Evolutionary conservation across 2,329 filamentous ascomycete genomes (phyloP), one percentile per base, ranked within the genome.

Genomic region (Cladosporium austrohemisphaericum): DNA sequence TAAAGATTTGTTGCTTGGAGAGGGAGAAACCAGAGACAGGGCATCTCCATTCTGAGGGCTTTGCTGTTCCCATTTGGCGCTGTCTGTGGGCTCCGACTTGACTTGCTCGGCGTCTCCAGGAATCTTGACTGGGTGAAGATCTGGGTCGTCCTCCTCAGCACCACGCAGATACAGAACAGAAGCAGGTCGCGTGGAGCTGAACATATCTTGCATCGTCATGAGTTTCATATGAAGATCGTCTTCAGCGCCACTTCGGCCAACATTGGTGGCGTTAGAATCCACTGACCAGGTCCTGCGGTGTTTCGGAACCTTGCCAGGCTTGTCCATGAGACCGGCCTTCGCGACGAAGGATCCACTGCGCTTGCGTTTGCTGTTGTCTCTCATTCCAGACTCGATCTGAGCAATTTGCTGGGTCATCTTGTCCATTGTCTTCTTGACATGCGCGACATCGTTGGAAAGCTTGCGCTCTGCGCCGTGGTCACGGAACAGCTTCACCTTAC

Each of bases 241-340:
- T 63, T 77, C 74, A 2, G 72, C 71, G 38, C 71, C 67, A 11
- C 67, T 64, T 35, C 72, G 66, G 38, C 73, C 64, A 43, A 66
- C 67, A 35, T 64, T 60, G 5, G 75, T 73, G 28, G 68, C 71
- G 25, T 71, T 71, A 5, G 92, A 96, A 19, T 89, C 91, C 78
- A 95, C 88, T 8, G 92, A 96, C 90, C 91, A 96, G 0, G 90
- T 95, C 52, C 92, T 78, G 69, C 95, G 94, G 70, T 96, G 90
- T 68, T 95, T 95, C 19, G 82, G 80, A 1, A 87, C 80, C 67
- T 95, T 95, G n/a, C 86, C 86, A 2, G 86, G 83, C 49, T 88
- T 59, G 36, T 67, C 62, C 70, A 63, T 72, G 57, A 54, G 76
- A 68, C 58, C 53, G 49, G 70, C 71, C 14, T 74, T 71, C 3